Evolutionary conservation across 2,329 filamentous ascomycete genomes (phyloP).

Genomic region (Parastagonospora nodorum): DNA sequence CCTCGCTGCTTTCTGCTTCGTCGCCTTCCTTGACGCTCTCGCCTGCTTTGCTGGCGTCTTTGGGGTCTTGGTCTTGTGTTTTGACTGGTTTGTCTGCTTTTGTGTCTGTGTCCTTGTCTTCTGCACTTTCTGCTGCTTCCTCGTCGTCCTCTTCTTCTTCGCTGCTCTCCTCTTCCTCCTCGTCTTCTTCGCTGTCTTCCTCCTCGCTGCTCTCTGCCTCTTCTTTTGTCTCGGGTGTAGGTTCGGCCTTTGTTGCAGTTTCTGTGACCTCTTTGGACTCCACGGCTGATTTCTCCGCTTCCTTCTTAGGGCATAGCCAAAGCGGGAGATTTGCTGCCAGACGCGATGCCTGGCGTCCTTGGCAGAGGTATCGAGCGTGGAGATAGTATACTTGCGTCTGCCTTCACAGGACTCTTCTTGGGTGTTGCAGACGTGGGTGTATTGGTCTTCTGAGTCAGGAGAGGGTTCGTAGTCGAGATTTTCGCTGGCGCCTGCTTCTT

Average conservation of each 20-base stretch:
- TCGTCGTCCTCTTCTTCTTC: constrained; percentile 12
- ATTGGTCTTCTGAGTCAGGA: constrained; percentile 41
- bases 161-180: constrained; percentile 6
- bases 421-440: constrained; percentile 29
- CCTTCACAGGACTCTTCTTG: constrained; percentile 31
- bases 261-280: constrained; percentile 33
- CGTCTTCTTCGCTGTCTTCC: constrained; percentile 4
- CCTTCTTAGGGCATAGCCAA: constrained; percentile 26
- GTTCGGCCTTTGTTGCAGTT: constrained; percentile 26
- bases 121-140: constrained; percentile 14
- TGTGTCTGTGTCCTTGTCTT: constrained; percentile 4
- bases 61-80: constrained; percentile 2
- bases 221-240: constrained; percentile 19
- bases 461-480: constrained; percentile 44
- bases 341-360: constrained; percentile 23
- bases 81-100: not conserved
- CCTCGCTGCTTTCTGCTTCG: constrained; percentile 5
- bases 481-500: constrained; percentile 40
- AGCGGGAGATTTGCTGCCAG: not conserved
- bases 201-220: constrained; percentile 9
- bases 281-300: constrained; percentile 26
- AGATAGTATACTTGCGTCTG: constrained; percentile 23
- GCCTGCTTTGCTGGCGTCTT: constrained; percentile 32
- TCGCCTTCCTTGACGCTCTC: constrained; percentile 43
- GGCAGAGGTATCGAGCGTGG: constrained; percentile 33